Percentiles rank a stretch among this genome's conserved stretches.
Evolutionary conservation across 2,329 filamentous ascomycete species (phyloP).

Genomic region (Aspergillus sp.): DNA sequence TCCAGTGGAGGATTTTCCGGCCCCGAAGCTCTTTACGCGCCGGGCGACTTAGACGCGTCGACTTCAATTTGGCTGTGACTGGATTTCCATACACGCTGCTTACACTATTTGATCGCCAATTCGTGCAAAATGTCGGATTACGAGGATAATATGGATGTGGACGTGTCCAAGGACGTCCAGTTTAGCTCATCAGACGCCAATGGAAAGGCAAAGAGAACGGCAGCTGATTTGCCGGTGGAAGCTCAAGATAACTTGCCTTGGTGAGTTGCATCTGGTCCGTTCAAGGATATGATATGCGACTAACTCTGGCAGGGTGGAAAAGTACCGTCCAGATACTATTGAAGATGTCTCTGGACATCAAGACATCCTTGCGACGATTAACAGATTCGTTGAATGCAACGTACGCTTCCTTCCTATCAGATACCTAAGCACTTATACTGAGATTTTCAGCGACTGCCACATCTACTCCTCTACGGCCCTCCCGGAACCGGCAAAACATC

Average conservation of each 20-base stretch:
- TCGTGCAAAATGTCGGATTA: constrained; percentile 45
- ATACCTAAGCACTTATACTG: background rate
- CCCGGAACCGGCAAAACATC: constrained; percentile 97
- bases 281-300: background rate
- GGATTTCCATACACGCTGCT: background rate
- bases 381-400: constrained; percentile 94
- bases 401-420: constrained; percentile 31
- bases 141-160: constrained; percentile 64
- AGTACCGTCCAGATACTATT: constrained; percentile 84
- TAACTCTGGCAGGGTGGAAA: constrained; percentile 67
- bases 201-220: constrained; percentile 81
- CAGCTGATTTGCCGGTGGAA: constrained; percentile 87
- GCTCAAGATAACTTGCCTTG: constrained; percentile 91
- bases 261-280: constrained; percentile 40
- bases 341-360: constrained; percentile 93
- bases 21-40: constrained; percentile 37
- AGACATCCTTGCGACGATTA: constrained; percentile 95
- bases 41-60: constrained; percentile 25
- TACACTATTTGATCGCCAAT: background rate
- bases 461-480: constrained; percentile 92
- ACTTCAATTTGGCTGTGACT: constrained; percentile 2
- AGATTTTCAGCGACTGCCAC: constrained; percentile 62
- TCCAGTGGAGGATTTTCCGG: constrained; percentile 30
- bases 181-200: constrained; percentile 66
- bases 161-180: constrained; percentile 49